A percentile compares a stretch with the other conserved stretches of the same genome.
These are phyloP conservation scores for Phlebiopsis gigantea DNA, from an alignment of 768 basidiomycete genomes.

Conservation along the genomic window DNA sequence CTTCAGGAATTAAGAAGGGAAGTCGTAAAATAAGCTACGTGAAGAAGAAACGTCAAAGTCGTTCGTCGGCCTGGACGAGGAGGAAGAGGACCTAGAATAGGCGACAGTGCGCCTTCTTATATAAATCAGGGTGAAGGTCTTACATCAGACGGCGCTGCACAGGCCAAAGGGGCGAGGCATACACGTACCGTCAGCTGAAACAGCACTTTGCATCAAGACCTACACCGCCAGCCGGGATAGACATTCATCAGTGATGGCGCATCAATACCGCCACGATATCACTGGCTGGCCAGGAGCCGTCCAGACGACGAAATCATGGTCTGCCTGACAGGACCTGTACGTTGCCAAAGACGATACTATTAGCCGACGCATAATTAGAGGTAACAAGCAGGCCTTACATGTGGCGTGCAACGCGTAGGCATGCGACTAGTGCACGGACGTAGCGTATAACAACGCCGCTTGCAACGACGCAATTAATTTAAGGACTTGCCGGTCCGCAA, in stretches of 20 bases:
- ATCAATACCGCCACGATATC: background rate
- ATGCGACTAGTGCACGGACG: too few species aligned
- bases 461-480: too few species aligned
- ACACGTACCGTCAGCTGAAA: background rate
- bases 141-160: background rate
- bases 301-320: too few species aligned
- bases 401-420: too few species aligned
- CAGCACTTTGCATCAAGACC: background rate
- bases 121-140: background rate
- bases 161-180: background rate
- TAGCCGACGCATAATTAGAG: too few species aligned
- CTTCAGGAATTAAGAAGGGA: background rate
- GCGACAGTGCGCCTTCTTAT: background rate
- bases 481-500: too few species aligned
- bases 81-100: background rate
- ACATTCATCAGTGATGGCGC: background rate
- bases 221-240: background rate
- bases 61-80: constrained; percentile 5
- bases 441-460: too few species aligned
- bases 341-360: too few species aligned
- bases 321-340: too few species aligned
- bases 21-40: background rate
- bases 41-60: background rate
- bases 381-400: too few species aligned
- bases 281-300: too few species aligned